Evolutionary conservation across 768 basidiomycete species (phyloP), one percentile per base, ranked within the genome.

Genomic region (Suillus fuscotomentosus): DNA sequence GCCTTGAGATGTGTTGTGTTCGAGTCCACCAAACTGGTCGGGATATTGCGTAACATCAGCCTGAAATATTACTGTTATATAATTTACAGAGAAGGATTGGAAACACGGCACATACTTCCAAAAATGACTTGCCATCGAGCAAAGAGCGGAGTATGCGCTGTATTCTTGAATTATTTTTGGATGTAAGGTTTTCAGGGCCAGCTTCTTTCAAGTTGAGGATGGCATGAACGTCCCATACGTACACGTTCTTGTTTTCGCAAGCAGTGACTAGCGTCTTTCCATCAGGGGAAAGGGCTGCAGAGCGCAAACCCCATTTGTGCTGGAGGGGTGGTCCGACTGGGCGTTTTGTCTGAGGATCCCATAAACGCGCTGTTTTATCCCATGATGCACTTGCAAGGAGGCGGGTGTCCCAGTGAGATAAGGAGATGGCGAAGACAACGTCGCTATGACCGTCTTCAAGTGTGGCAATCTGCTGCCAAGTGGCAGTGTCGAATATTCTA

Each of bases 281-380:
- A 14, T 41, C 41, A 41, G 5, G 13, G 41, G 41, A 41, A 41
- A 41, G 41, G 14, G 41, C 41, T 41, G 5, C 41, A 14, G 13
- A 41, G 41, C 41, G 14, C 14, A 41, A 41, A 14, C 13, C 41
- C 13, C 13, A 5, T 41, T 41, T 1, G 14, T 41, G 14, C 0
- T 1, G 3, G 14, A 41, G 14, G 41, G 41, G 41, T 14, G 41
- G 41, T 41, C 41, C 41, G 14, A 39, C 13, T 5, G 39, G 39
- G 39, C 0, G 4, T 0, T 39, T 39, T 0, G 39, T 14, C 0
- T 39, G 4, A 6, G 13, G 41, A 14, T 41, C 2, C 41, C 14
- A 41, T 41, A 41, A 6, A 1, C 41, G 41, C 14, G 1, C 41
- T 41, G 41, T 41, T 41, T 41, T 14, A 41, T 38, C 10, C 36